phyloP scores from a whole-genome alignment of 2,329 filamentous ascomycete genomes.

The Diaporthe batatas region DNA sequence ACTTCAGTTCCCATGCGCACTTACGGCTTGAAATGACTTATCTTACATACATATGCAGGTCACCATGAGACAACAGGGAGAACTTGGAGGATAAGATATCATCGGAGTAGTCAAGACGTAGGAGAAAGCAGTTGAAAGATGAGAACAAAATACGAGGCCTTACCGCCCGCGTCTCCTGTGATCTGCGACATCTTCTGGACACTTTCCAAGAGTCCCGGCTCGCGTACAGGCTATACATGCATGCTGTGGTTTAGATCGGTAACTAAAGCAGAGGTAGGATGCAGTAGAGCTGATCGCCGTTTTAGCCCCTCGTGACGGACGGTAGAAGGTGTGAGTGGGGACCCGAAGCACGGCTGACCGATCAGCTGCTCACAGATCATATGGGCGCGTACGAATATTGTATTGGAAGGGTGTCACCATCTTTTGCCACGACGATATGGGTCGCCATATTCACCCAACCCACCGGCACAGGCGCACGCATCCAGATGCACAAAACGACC shows the following conservation, averaged over 20 bases:
- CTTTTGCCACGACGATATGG: not conserved
- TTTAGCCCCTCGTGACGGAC: conserved; percentile 33
- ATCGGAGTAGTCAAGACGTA: not conserved
- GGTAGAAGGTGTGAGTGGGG: conserved; percentile 8
- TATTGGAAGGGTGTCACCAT: not conserved
- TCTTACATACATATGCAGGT: not conserved
- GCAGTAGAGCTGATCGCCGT: conserved; percentile 35
- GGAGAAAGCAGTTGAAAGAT: not conserved
- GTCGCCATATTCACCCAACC: not conserved
- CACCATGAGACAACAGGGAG: not conserved
- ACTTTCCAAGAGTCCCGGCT: not conserved
- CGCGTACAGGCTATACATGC: conserved; percentile 15
- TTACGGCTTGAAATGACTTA: not conserved
- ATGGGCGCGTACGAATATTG: not conserved
- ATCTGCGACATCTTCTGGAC: conserved; percentile 13
- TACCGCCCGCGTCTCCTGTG: not conserved
- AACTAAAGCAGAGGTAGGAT: conserved; percentile 3
- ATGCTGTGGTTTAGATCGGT: not conserved
- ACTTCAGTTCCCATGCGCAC: not conserved
- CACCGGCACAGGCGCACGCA: not conserved
- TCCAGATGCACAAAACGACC: not conserved
- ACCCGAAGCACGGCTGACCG: conserved; percentile 4
- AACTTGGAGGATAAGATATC: not conserved
- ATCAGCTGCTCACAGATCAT: conserved; percentile 12
- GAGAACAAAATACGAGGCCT: not conserved